Evolutionary conservation across 352 stramenopile species (phyloP).

Genomic region (Plasmopara viticola): DNA sequence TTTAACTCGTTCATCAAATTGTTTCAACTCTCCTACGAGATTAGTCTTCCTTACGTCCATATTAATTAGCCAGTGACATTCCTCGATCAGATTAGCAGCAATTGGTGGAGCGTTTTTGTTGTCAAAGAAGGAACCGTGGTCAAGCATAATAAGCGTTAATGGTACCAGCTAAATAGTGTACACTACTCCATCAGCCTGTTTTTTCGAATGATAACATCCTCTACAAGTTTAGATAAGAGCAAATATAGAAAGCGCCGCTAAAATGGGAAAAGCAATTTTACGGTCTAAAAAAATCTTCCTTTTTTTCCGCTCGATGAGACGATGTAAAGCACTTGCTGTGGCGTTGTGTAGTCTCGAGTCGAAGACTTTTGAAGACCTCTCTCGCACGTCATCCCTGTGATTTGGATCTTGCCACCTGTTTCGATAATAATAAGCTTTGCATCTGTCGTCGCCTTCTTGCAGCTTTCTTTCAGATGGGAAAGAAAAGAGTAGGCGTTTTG

Average conservation of each 20-base stretch:
- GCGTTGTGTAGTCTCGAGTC: constrained; percentile 16
- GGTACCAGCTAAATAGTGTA: neutral
- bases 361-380: neutral
- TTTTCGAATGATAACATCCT: no score
- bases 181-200: no score
- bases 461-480: constrained; percentile 17
- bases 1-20: constrained; percentile 6
- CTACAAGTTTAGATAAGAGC: no score
- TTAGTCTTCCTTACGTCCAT: constrained; percentile 11
- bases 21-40: constrained; percentile 3
- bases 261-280: constrained; percentile 17
- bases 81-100: constrained; percentile 37
- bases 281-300: neutral
- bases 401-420: constrained; percentile 21
- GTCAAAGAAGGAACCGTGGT: constrained; percentile 9
- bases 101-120: constrained; percentile 17
- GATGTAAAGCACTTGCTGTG: constrained; percentile 13
- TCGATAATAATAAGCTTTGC: constrained; percentile 8
- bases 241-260: constrained; percentile 23
- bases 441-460: constrained; percentile 20
- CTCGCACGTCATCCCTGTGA: constrained; percentile 12
- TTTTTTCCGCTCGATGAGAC: constrained; percentile 20
- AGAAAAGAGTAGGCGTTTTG: neutral
- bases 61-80: constrained; percentile 42
- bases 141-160: neutral